Evolutionary conservation across 768 basidiomycete species (phyloP).

Genomic region (Lactarius sp.): DNA sequence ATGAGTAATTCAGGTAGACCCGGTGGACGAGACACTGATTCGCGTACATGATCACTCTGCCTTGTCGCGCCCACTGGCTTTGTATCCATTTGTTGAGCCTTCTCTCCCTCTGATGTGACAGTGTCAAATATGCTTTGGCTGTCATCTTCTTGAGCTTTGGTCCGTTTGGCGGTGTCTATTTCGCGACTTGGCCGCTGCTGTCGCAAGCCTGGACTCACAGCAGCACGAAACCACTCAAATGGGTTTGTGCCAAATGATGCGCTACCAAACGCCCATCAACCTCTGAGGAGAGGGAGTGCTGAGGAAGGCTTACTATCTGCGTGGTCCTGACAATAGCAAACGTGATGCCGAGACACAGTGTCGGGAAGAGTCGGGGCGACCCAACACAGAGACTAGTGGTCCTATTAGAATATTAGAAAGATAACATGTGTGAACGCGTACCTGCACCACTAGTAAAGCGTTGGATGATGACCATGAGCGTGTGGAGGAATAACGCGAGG

Average conservation of each 20-base stretch:
- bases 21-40: background rate
- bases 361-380: slow-evolving; percentile 4
- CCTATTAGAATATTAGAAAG: background rate
- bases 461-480: background rate
- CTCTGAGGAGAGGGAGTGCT: background rate
- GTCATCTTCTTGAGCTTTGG: slow-evolving; percentile 42
- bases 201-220: slow-evolving; percentile 18
- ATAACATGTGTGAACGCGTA: background rate
- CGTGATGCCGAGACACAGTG: slow-evolving; percentile 8
- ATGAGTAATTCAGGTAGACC: background rate
- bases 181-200: slow-evolving; percentile 19
- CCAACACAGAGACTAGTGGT: background rate
- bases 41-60: slow-evolving; percentile 21
- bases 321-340: slow-evolving; percentile 16
- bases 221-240: slow-evolving; percentile 24
- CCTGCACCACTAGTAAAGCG: slow-evolving; percentile 2
- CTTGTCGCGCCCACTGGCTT: slow-evolving; percentile 7
- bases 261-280: slow-evolving; percentile 3
- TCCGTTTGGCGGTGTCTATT: slow-evolving; percentile 35
- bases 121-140: slow-evolving; percentile 49
- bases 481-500: background rate
- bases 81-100: background rate
- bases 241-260: slow-evolving; percentile 24
- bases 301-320: slow-evolving; percentile 17
- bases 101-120: slow-evolving; percentile 4